These are phyloP conservation scores for Galeopsis tetrahit DNA, from an alignment of 257 asterid genomes.

Conservation along the genomic window DNA sequence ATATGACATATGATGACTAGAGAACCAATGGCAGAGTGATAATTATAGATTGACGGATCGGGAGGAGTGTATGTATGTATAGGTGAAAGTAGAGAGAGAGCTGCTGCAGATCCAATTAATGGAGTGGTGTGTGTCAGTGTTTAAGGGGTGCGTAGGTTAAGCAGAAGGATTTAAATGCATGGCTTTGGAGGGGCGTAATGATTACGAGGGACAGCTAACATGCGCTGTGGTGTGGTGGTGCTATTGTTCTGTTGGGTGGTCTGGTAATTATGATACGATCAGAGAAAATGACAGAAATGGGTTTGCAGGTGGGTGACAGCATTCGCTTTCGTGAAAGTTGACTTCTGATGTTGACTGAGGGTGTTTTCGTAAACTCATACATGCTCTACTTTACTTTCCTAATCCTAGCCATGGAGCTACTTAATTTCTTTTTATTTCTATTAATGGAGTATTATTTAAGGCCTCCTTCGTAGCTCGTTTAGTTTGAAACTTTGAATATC, in stretches of 20 bases:
- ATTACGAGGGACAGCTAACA: conserved; percentile 65
- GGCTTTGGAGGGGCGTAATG: conserved; percentile 47
- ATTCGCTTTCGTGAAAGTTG: conserved; percentile 48
- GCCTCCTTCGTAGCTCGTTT: too few species aligned
- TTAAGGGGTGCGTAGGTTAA: conserved; percentile 56
- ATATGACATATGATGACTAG: conserved; percentile 55
- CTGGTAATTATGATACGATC: conserved; percentile 29
- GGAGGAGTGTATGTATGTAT: conserved; percentile 36
- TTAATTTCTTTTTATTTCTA: too few species aligned
- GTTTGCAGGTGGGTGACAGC: conserved; percentile 44
- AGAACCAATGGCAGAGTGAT: conserved; percentile 20
- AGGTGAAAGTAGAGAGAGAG: conserved; percentile 34
- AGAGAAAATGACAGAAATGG: conserved; percentile 56
- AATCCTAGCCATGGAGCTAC: too few species aligned
- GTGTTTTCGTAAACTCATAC: conserved; percentile 38
- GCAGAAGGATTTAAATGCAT: conserved; percentile 55
- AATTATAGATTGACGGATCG: conserved; percentile 36
- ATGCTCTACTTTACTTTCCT: too few species aligned
- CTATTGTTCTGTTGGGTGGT: conserved; percentile 6
- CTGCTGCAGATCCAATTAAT: conserved; percentile 59
- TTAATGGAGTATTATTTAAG: too few species aligned
- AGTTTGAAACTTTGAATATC: too few species aligned
- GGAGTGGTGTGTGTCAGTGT: conserved; percentile 47
- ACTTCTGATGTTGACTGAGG: conserved; percentile 50
- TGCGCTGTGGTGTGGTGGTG: conserved; percentile 56